These are phyloP conservation scores for Lecanicillium sp. DNA, from an alignment of 2,329 filamentous ascomycete species.

Conservation along the genomic window DNA sequence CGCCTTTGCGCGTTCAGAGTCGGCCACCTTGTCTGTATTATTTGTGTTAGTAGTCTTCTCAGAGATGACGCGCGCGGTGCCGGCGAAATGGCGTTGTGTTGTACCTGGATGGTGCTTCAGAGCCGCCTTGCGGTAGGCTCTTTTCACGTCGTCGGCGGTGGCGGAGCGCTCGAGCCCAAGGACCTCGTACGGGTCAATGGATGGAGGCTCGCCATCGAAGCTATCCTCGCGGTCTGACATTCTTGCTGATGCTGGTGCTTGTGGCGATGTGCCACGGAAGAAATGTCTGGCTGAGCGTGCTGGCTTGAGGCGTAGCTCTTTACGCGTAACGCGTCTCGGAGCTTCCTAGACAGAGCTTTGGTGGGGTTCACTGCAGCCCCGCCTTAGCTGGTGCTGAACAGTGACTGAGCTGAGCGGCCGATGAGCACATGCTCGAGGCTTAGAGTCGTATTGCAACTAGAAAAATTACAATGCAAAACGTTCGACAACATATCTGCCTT, in stretches of 20 bases:
- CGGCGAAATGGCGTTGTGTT: constrained; percentile 12
- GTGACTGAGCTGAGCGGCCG: too few species aligned
- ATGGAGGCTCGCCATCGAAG: constrained; percentile 52
- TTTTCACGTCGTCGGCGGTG: constrained; percentile 74
- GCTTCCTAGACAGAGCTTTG: background rate
- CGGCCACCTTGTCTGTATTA: constrained; percentile 66
- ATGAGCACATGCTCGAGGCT: too few species aligned
- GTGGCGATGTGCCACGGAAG: constrained; percentile 3
- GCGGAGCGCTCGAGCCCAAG: constrained; percentile 66
- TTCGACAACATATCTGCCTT: too few species aligned
- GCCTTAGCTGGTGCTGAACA: too few species aligned
- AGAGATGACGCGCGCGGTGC: background rate
- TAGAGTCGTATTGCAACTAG: too few species aligned
- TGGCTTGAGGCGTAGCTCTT: constrained; percentile 18
- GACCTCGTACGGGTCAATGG: constrained; percentile 71
- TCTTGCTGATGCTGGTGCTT: constrained; percentile 15
- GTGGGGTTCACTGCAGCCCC: background rate
- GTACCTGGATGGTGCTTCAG: constrained; percentile 80
- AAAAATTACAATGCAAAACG: too few species aligned
- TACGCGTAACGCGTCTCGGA: constrained; percentile 9
- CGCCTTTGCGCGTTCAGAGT: constrained; percentile 62
- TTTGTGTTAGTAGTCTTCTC: constrained; percentile 12
- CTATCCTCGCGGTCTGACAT: constrained; percentile 50
- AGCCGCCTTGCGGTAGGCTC: constrained; percentile 85
- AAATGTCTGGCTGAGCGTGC: constrained; percentile 11